phyloP scores from a whole-genome alignment of 2,329 filamentous ascomycete genomes.

The Coniochaeta sp. region DNA sequence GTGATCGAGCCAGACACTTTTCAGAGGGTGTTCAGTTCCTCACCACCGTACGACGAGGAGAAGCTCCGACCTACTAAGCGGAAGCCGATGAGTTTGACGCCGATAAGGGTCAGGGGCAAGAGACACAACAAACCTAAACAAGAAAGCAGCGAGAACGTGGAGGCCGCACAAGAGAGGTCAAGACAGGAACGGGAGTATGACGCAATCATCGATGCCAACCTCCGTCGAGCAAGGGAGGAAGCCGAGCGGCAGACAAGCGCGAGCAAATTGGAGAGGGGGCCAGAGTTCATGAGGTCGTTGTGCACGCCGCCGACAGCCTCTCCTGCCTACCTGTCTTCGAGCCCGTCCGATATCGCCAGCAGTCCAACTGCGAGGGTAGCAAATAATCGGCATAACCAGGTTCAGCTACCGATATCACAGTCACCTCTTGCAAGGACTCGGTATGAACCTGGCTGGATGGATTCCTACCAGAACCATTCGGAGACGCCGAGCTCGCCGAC shows the following conservation, averaged over 20 bases:
- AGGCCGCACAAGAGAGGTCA: not conserved
- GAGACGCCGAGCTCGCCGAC: not conserved
- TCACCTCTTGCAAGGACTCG: not conserved
- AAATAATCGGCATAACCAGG: not conserved
- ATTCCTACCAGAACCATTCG: not conserved
- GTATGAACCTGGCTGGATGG: not conserved
- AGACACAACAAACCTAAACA: not conserved
- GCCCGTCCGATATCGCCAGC: not conserved
- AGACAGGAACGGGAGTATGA: not conserved
- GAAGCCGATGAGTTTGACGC: not conserved
- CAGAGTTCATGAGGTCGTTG: not conserved
- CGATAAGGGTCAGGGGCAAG: not conserved
- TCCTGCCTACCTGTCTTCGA: not conserved
- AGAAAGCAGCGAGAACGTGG: not conserved
- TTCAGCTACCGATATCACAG: not conserved
- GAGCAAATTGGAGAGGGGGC: not conserved
- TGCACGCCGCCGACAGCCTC: not conserved
- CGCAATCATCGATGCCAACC: not conserved
- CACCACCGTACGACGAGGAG: not conserved
- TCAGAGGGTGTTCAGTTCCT: not conserved
- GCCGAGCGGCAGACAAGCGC: not conserved
- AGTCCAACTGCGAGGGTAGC: not conserved
- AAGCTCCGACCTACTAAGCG: not conserved
- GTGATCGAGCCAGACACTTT: not conserved
- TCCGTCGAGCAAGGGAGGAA: not conserved